Evolutionary conservation across 75 land plant species (phyloP).

Genomic region (Pinus taeda): DNA sequence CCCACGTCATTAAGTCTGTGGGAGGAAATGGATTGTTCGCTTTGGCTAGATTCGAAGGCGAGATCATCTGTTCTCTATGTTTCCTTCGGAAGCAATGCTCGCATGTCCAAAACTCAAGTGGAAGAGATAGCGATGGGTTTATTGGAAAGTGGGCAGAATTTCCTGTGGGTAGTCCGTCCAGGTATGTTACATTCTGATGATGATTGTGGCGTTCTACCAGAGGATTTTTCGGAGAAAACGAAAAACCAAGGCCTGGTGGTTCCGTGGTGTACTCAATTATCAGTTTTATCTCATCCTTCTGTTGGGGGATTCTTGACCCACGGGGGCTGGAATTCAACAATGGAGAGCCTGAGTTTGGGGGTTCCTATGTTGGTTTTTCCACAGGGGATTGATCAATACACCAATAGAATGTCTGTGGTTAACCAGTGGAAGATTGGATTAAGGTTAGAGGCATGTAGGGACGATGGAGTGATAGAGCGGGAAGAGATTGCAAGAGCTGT

Average conservation of each 20-base stretch:
- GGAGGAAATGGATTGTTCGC: background rate
- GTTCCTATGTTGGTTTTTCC: conserved; percentile 25
- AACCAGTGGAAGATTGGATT: conserved; percentile 8
- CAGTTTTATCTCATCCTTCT: conserved; percentile 15
- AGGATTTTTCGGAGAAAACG: conserved; percentile 8
- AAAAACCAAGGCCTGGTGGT: conserved; percentile 15
- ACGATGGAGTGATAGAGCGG: background rate
- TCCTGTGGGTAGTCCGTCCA: conserved; percentile 1
- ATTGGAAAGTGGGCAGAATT: conserved; percentile 20
- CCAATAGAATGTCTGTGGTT: background rate
- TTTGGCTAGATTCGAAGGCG: background rate
- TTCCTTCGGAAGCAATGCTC: conserved; percentile 21
- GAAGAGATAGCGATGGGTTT: conserved; percentile 34
- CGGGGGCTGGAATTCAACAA: conserved; percentile 23
- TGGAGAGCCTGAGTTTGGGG: conserved; percentile 14
- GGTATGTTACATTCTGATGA: background rate
- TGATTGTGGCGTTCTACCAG: background rate
- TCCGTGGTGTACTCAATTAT: conserved; percentile 15
- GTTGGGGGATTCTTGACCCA: conserved; percentile 21
- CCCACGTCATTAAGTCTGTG: conserved; percentile 1
- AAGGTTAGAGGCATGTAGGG: background rate
- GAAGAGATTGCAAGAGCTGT: background rate
- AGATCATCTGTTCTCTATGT: background rate
- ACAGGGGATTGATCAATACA: conserved; percentile 11
- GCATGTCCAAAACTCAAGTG: conserved; percentile 10